A percentile compares a stretch with the other conserved stretches of the same genome.
These are phyloP conservation scores for Plasmodium adleri DNA, from an alignment of 169 alveolate species.

Conservation along the genomic window DNA sequence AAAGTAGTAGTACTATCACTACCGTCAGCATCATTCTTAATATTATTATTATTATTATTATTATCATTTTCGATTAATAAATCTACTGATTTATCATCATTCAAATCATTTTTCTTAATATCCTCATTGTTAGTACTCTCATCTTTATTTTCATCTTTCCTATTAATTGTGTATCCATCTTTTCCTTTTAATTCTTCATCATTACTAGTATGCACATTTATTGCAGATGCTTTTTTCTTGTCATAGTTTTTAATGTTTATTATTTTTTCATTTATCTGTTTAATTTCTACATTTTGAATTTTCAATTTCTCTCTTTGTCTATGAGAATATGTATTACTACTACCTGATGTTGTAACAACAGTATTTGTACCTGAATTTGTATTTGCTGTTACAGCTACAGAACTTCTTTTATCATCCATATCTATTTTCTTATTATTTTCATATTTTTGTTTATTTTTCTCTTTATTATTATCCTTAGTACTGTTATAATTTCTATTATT, in stretches of 20 bases:
- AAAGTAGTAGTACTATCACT: neutral
- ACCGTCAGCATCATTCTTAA: constrained; percentile 10
- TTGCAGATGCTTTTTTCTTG: neutral
- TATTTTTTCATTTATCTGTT: constrained; percentile 47
- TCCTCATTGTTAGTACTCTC: neutral
- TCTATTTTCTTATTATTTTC: neutral
- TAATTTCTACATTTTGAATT: constrained; percentile 74
- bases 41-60: neutral
- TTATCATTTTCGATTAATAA: neutral
- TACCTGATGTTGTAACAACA: too few species aligned
- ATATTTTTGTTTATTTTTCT: constrained; percentile 4
- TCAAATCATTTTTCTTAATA: neutral
- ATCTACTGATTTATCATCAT: constrained; percentile 5
- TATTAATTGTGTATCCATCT: neutral
- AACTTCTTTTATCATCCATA: constrained; percentile 1
- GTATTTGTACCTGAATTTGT: neutral
- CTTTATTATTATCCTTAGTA: neutral
- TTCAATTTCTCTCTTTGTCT: constrained; percentile 72
- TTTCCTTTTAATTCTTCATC: neutral
- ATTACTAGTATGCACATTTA: neutral
- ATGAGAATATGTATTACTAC: constrained; percentile 25
- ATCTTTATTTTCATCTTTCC: neutral
- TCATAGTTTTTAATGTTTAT: constrained; percentile 17
- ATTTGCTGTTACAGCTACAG: neutral
- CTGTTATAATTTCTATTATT: neutral